Base-by-base conservation (phyloP, 2,329 filamentous ascomycete species). In the Lachnellula subtilissima region DNA sequence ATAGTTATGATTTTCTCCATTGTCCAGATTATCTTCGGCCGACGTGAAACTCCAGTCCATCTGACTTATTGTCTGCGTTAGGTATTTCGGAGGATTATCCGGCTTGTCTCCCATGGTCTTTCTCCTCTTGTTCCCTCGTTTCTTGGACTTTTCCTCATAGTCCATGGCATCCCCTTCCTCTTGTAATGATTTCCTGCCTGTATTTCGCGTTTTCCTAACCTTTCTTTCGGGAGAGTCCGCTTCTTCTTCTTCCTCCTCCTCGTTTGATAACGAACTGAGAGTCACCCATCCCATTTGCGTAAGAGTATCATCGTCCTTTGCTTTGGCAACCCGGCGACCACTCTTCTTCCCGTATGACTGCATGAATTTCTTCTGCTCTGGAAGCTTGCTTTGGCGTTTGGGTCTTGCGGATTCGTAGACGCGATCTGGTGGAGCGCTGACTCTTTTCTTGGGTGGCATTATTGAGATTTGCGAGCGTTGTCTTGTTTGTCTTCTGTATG, bases 61-160 rank as follows among this genome's bases (percentile, higher is more conserved):
- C 45, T 69, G 67, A 3, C 65, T 68, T 14, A 70, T 61, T 7
- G 63, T 68, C 46, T 69, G 67, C 5, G 62, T 66, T 42, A 67
- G 61, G 47, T 57, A 62, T 39, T 56, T 50, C n/a, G 59, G 53
- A 15, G 53, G 58, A 17, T 40, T 40, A 5, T 39, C 52, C 7
- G 60, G 58, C 42, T 42, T 50, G 47, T 64, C 63, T 7, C 59
- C 64, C 39, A 52, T 37, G 4, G 63, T 65, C 47, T 55, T 65
- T 42, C 64, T 65, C 42, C 65, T 57, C 54, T 65, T 67, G 48
- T 48, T 56, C 40, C 39, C 52, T 9, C 60, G 54, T 54, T 61
- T 62, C 32, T 53, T 54, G 25, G 55, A 56, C 36, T 58, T 57
- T 19, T 59, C 47, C 35, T 63, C 61, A 53, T 59, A 61, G 17